Evolutionary conservation across 306 rosid species (phyloP).

Genomic region (Styphnolobium japonicum): DNA sequence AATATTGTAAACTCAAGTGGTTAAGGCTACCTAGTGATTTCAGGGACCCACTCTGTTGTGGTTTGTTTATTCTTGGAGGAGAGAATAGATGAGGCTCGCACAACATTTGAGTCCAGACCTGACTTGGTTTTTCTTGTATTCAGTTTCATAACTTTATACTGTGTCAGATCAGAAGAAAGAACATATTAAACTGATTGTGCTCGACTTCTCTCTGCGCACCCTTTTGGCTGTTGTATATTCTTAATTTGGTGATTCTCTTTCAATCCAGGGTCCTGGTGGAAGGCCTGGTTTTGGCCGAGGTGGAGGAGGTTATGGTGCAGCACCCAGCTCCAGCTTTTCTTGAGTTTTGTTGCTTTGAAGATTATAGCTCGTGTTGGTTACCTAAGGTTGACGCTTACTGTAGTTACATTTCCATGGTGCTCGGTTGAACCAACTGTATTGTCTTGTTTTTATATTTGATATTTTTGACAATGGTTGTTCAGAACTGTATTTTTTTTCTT

Average conservation of each 20-base stretch:
- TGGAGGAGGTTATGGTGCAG: constrained; percentile 28
- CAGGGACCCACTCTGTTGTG: background rate
- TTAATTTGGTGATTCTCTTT: background rate
- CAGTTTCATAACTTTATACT: background rate
- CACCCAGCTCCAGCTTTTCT: background rate
- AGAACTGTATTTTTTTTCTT: background rate
- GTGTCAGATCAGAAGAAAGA: background rate
- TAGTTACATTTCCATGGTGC: background rate
- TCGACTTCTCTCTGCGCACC: background rate
- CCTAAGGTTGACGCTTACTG: background rate
- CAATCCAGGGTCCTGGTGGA: constrained; percentile 34
- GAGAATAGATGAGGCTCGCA: too few species aligned
- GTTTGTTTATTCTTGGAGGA: background rate
- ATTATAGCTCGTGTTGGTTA: background rate
- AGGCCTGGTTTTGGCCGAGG: constrained; percentile 53
- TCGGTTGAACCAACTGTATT: background rate
- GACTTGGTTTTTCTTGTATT: background rate
- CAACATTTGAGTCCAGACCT: background rate
- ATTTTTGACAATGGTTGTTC: background rate
- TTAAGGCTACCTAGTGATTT: background rate
- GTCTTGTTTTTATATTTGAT: background rate
- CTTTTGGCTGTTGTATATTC: too few species aligned
- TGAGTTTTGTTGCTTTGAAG: background rate
- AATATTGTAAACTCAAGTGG: background rate
- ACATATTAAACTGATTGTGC: background rate